Evolutionary conservation across 2,329 filamentous ascomycete species (phyloP).

Genomic region (Aspergillus novofumigatus): DNA sequence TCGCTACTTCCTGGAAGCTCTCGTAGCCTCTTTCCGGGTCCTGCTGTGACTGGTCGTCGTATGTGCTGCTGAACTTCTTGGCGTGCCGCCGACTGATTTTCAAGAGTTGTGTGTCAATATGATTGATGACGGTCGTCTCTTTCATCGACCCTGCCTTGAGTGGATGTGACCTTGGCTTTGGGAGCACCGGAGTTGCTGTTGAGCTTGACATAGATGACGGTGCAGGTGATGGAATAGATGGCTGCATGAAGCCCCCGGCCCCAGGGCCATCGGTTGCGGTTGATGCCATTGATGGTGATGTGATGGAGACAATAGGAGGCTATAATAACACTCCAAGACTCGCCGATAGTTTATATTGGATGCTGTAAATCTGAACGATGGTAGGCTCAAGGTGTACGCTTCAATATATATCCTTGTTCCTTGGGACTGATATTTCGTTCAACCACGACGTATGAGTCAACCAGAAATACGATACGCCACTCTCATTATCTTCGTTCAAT

Average conservation of each 20-base stretch:
- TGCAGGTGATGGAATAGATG: constrained; percentile 44
- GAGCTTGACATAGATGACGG: constrained; percentile 43
- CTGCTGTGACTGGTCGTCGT: constrained; percentile 23
- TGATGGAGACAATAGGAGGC: background rate
- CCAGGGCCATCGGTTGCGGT: constrained; percentile 5
- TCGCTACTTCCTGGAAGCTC: constrained; percentile 65
- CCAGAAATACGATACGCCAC: background rate
- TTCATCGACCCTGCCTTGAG: constrained; percentile 54
- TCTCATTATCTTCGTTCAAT: background rate
- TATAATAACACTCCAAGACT: background rate
- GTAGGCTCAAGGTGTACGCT: background rate
- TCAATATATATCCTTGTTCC: background rate
- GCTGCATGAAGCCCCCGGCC: constrained; percentile 41
- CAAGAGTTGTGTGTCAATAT: constrained; percentile 52
- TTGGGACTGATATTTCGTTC: background rate
- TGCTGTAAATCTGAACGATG: background rate
- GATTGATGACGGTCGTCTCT: constrained; percentile 55
- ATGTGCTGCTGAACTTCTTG: constrained; percentile 44
- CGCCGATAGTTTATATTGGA: background rate
- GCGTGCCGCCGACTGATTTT: constrained; percentile 51
- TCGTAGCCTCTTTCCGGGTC: constrained; percentile 49
- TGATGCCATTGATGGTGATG: constrained; percentile 7
- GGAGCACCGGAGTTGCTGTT: constrained; percentile 41
- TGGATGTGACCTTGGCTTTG: constrained; percentile 49
- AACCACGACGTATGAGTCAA: background rate